A percentile compares a stretch with the other conserved stretches of the same genome.
These are phyloP conservation scores for Aspergillus heteromorphus DNA, from an alignment of 495 filamentous ascomycete species.

Conservation along the genomic window DNA sequence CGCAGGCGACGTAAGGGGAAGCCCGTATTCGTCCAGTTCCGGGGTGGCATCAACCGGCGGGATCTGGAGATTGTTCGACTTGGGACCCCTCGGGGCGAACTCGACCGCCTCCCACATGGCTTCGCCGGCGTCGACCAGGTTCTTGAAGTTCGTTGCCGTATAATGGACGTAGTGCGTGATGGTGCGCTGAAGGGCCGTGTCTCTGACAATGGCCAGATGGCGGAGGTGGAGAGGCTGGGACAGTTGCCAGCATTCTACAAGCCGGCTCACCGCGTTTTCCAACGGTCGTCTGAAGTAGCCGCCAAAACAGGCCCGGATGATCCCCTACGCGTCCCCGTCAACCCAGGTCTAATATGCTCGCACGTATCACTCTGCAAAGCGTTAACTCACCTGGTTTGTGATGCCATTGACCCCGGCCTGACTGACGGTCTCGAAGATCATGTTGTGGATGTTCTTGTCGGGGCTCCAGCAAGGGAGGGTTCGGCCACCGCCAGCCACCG, in stretches of 20 bases:
- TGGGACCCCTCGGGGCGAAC: constrained; percentile 33
- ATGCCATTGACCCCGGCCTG: constrained; percentile 46
- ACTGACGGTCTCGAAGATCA: constrained; percentile 50
- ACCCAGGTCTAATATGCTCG: constrained; percentile 7
- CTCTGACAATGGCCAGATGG: constrained; percentile 58
- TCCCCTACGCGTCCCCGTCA: constrained; percentile 26
- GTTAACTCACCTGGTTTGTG: constrained; percentile 44
- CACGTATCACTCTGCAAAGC: neutral
- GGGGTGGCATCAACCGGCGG: constrained; percentile 32
- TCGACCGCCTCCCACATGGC: constrained; percentile 56
- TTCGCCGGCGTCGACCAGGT: constrained; percentile 50
- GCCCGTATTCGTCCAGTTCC: constrained; percentile 50
- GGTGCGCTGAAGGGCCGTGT: constrained; percentile 49
- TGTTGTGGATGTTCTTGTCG: constrained; percentile 46
- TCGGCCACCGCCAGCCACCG: constrained; percentile 30
- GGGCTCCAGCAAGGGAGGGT: constrained; percentile 51
- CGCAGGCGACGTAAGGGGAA: constrained; percentile 30
- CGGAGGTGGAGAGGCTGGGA: constrained; percentile 60
- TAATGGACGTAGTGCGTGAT: constrained; percentile 56
- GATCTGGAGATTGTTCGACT: constrained; percentile 21
- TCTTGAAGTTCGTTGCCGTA: constrained; percentile 49
- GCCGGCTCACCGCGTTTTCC: constrained; percentile 49
- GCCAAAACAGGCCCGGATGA: constrained; percentile 48
- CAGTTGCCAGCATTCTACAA: constrained; percentile 55
- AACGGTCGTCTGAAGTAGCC: constrained; percentile 52